Percentiles rank a stretch among this genome's conserved stretches.
Evolutionary conservation across 495 filamentous ascomycete genomes (phyloP).

Genomic region (Tetracladium setigerum): DNA sequence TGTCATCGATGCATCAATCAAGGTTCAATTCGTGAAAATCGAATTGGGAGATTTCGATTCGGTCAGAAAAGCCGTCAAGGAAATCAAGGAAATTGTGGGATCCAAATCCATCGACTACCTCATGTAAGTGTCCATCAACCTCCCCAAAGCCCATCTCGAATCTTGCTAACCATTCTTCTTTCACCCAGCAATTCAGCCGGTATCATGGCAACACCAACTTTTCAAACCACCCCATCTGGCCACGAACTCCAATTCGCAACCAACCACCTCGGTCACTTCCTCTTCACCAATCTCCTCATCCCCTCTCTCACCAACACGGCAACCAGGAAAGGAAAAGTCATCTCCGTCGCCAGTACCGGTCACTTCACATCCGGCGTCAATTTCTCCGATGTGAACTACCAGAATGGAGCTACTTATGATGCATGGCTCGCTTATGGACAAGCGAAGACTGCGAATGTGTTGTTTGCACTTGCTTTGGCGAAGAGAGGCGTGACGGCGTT

Average conservation of each 20-base stretch:
- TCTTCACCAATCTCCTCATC: conserved; percentile 49
- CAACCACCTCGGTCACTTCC: conserved; percentile 52
- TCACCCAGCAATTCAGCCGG: conserved; percentile 23
- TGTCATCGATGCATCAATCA: neutral
- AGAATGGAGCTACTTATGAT: conserved; percentile 4
- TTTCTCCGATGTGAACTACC: conserved; percentile 15
- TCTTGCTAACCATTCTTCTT: conserved; percentile 21
- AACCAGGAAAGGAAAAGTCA: conserved; percentile 2
- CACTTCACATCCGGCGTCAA: conserved; percentile 1
- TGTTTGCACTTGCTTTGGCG: conserved; percentile 44
- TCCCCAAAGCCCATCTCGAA: too few species aligned
- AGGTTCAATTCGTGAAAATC: conserved; percentile 23
- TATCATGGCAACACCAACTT: conserved; percentile 16
- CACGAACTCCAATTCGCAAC: conserved; percentile 52
- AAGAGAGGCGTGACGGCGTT: neutral
- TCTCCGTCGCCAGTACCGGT: conserved; percentile 11
- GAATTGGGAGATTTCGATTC: conserved; percentile 32
- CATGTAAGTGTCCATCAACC: too few species aligned
- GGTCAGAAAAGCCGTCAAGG: conserved; percentile 33
- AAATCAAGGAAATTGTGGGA: conserved; percentile 16
- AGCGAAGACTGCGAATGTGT: conserved; percentile 50
- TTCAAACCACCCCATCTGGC: conserved; percentile 17
- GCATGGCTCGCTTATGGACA: conserved; percentile 42
- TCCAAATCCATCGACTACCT: conserved; percentile 9
- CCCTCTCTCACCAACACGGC: conserved; percentile 6